Conservation (phyloP, 2,329 filamentous ascomycete species). For the Herpomyces periplanetae region DNA sequence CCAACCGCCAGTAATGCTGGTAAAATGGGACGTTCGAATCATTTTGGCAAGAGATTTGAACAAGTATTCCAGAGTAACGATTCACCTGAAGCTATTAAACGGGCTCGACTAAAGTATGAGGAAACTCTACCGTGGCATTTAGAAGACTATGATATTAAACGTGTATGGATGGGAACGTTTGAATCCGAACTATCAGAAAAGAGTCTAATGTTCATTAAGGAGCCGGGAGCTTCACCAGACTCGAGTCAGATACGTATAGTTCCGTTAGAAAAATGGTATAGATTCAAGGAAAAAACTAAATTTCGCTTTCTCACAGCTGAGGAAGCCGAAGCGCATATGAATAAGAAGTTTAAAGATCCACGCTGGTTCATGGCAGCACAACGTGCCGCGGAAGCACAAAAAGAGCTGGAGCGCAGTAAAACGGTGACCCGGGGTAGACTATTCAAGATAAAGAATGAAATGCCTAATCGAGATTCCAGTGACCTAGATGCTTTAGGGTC, state of each 20-base stretch:
- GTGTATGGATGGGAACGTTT: slow-evolving; percentile 69
- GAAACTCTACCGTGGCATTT: slow-evolving; percentile 86
- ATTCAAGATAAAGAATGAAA: slow-evolving; percentile 7
- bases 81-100: slow-evolving; percentile 27
- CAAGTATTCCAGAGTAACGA: slow-evolving; percentile 50
- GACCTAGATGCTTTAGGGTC: slow-evolving; percentile 8
- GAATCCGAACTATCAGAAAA: slow-evolving; percentile 48
- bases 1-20: slow-evolving; percentile 28
- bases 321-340: slow-evolving; percentile 48
- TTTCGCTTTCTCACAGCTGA: slow-evolving; percentile 43
- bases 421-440: slow-evolving; percentile 5
- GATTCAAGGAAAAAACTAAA: slow-evolving; percentile 35
- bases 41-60: slow-evolving; percentile 36
- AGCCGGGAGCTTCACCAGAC: slow-evolving; percentile 12
- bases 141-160: slow-evolving; percentile 80
- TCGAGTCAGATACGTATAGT: slow-evolving; percentile 31
- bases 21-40: slow-evolving; percentile 19
- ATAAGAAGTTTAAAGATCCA: slow-evolving; percentile 30
- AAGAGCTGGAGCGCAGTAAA: too few relatives aligned
- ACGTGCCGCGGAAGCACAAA: slow-evolving; percentile 11
- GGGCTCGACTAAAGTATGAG: slow-evolving; percentile 31
- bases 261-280: slow-evolving; percentile 83
- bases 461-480: neutral
- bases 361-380: slow-evolving; percentile 36
- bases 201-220: slow-evolving; percentile 37